phyloP scores from a whole-genome alignment of 2,329 filamentous ascomycete species.

The Diaporthe aspalathi region DNA sequence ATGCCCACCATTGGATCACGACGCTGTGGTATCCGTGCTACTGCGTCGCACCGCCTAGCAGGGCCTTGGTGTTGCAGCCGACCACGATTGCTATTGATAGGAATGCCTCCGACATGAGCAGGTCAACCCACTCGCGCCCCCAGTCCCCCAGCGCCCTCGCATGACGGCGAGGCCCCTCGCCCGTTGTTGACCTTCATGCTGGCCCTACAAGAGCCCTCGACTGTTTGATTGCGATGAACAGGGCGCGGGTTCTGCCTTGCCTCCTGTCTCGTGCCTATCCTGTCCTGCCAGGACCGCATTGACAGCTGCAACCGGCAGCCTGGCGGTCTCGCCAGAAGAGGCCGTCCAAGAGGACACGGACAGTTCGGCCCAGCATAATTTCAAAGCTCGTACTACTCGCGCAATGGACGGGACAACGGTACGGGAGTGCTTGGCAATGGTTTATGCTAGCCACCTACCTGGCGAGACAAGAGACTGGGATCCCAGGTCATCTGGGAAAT shows the following conservation, averaged over 20 bases:
- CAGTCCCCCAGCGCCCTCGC: background rate
- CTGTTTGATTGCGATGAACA: constrained; percentile 32
- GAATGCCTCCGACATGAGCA: background rate
- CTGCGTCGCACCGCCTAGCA: constrained; percentile 10
- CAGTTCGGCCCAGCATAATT: constrained; percentile 21
- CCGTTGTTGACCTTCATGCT: constrained; percentile 6
- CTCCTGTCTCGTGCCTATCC: background rate
- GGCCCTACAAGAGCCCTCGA: background rate
- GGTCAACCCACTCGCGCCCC: too few relatives aligned
- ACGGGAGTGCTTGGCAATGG: too few relatives aligned
- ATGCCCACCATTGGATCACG: constrained; percentile 29
- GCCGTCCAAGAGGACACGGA: constrained; percentile 16
- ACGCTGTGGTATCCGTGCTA: constrained; percentile 30
- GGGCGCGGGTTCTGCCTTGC: constrained; percentile 14
- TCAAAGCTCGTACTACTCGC: constrained; percentile 14
- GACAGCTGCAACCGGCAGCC: constrained; percentile 6
- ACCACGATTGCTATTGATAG: constrained; percentile 25
- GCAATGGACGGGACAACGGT: too few relatives aligned
- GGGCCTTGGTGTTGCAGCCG: background rate
- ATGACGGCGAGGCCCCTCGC: constrained; percentile 2
- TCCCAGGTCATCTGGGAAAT: constrained; percentile 8
- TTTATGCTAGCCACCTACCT: constrained; percentile 11
- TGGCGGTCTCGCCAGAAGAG: background rate
- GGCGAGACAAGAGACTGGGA: constrained; percentile 10
- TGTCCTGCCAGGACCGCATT: constrained; percentile 13